Base-by-base conservation (phyloP, 257 asterid genomes). In the Primulina huaijiensis region DNA sequence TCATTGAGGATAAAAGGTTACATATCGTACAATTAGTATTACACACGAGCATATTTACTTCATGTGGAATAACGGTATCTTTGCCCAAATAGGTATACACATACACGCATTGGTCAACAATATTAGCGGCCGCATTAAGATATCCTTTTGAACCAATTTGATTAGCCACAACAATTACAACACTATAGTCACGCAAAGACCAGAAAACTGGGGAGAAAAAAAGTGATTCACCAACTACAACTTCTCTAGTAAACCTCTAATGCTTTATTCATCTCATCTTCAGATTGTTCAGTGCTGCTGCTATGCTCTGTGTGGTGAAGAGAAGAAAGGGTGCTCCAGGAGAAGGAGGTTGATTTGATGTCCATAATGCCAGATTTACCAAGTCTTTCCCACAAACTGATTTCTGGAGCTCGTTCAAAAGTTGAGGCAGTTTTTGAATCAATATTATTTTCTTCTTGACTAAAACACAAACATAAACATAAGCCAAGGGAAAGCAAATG, bases 251-350 rank as follows among this genome's bases (percentile, higher is more conserved):
- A 68, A 80, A 94, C 97, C 97, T 91, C 99, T 23, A 91, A 76
- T 76, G 99, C 80, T 80, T 89, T 89, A 77, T 84, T 89, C 85
- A 78, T 84, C 76, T 94, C 99, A 76, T 94, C 99, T 82, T 94
- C 99, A 23, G 97, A 84, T 59, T 94, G 99, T 52, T 94, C 99
- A 40, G 87, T 75, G 72, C 88, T 88, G 78, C 92, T 85, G 78
- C 88, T 77, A 73, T 91, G 95, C 86, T 94, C 99, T 0, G 96
- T 85, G 68, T 85, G 97, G 82, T 91, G 97, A 81, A 94, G 97
- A 60, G 97, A 91, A 62, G 96, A 84, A 68, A 94, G 97, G 73
- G 84, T 73, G 65, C 68, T 83, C 99, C 99, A 94, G 27, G 97
- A 82, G 73, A 91, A 83, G 77, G 87, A 82, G 89, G 85, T 78